Base-by-base conservation (phyloP, 2,329 filamentous ascomycete genomes). In the Catunica adiposa region DNA sequence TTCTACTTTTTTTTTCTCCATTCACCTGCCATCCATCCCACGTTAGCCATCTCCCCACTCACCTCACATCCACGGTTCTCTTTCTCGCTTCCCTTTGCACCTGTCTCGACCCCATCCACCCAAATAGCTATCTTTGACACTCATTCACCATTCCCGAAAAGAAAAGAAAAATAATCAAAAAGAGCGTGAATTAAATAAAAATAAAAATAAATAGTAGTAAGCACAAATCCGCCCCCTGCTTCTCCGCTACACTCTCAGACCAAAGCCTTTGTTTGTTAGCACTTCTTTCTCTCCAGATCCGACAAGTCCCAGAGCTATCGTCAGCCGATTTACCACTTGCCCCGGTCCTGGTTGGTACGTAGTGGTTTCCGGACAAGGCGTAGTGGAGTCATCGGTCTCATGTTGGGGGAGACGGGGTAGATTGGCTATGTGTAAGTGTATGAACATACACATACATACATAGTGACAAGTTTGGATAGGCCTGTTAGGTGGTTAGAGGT, bases 371-470 rank as follows among this genome's bases (percentile, higher is more conserved):
- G 25, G 48, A 51, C 48, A 31, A 31, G 25, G 26, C 25, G 48
- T 51, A 17, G 48, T 29, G 48, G 48, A 37, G 48, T 25, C 26
- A 7, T 53, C 38, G 23, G 23, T 53, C 38, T 44, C 51, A 40
- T 44, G 34, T 44, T 53, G 40, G 9, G 23, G 23, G 51, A 3
- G 7, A 22, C 14, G n/a, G 38, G 14, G 50, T 52, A 52, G 15
- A 15, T 34, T 14, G 50, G 7, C 23, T 34, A 5, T 34, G 29
- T 5, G 29, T 11, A n/a, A n/a, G n/a, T n/a, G n/a, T n/a, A n/a
- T n/a, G n/a, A n/a, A n/a, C 37, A 38, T 38, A 38, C n/a, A 38
- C 37, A 38, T 38, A 3, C n/a, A 14, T 44, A 5, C 40, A n/a
- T 44, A 44, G 15, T 44, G 7, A 34, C 11, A 34, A 34, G 29